Evolutionary conservation across 169 alveolate genomes (phyloP).

Genomic region (Perkinsus marinus): DNA sequence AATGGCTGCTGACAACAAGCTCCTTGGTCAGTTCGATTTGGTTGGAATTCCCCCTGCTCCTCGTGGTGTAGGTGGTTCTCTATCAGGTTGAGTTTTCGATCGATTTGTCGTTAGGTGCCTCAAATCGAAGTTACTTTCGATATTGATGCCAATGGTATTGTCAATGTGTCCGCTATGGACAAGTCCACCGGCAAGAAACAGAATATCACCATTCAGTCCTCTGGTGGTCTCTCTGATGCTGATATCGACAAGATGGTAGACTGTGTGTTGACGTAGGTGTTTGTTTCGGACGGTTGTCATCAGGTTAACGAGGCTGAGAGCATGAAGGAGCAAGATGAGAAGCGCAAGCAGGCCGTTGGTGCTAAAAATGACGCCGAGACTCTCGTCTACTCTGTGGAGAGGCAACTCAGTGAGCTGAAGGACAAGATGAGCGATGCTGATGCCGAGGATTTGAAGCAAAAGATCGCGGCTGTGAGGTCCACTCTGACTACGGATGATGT

Average conservation of each 20-base stretch:
- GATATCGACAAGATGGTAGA: constrained; percentile 83
- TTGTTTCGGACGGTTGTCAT: not conserved
- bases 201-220: constrained; percentile 85
- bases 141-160: constrained; percentile 95
- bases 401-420: constrained; percentile 66
- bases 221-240: constrained; percentile 85
- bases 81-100: not conserved
- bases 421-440: constrained; percentile 69
- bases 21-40: constrained; percentile 91
- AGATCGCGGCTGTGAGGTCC: constrained; percentile 48
- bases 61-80: constrained; percentile 61
- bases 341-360: constrained; percentile 75
- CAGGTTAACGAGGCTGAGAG: constrained; percentile 83
- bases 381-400: constrained; percentile 68
- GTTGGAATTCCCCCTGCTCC: constrained; percentile 98
- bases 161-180: constrained; percentile 91
- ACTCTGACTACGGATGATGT: constrained; percentile 56
- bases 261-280: not conserved
- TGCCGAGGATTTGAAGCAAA: constrained; percentile 55
- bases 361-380: constrained; percentile 85
- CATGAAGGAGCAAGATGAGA: constrained; percentile 74
- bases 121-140: constrained; percentile 90
- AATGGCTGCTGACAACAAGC: constrained; percentile 91
- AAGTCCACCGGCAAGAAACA: constrained; percentile 89
- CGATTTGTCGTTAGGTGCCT: constrained; percentile 37